Base-by-base conservation (phyloP, 208 protist species). In the Trypanosoma conorhini region DNA sequence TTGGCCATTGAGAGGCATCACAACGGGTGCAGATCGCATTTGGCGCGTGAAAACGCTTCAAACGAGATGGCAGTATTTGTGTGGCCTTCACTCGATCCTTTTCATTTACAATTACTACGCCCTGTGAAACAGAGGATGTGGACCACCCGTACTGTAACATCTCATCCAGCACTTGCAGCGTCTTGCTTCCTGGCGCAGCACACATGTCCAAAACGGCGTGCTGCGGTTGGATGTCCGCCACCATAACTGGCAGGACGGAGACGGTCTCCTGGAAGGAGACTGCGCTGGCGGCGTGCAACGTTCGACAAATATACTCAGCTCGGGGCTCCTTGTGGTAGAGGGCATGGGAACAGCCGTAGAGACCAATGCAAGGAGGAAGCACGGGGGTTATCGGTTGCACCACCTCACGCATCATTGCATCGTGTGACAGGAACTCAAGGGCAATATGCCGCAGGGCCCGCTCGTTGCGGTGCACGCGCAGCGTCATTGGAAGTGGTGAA, bases 1-100 rank as follows among this genome's bases (percentile, higher is more conserved):
- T 76, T 42, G 94, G 94, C 85, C 93, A 95, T 72, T 96, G 82
- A 63, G 81, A 79, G n/a, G 80, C 94, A 73, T 98, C 94, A 72
- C 91, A 96, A 42, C 86, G 85, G 19, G 82, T 93, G 22, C 79
- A 85, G 71, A 98, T 82, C 19, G 85, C 85, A 61, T 95, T 89
- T 5, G 93, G 88, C 7, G 93, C 88, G 75, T 96, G 91, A 84
- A 87, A 95, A 50, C 89, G 82, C 76, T 97, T 97, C 48, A 97
- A 74, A 26, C 93, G 81, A 40, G 91, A 86, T 5, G 94, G 94
- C 12, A 98, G 80, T 48, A 89, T 95, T 77, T 98, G 94, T 35
- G 90, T 97, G n/a, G 94, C 94, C 72, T 98, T 98, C 35, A 91
- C 82, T 42, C 86, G 86, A 74, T 98, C 92, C 66, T 96, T 97